Base-by-base conservation (phyloP, 331 rosid genomes). In the Pyracantha coccinea region DNA sequence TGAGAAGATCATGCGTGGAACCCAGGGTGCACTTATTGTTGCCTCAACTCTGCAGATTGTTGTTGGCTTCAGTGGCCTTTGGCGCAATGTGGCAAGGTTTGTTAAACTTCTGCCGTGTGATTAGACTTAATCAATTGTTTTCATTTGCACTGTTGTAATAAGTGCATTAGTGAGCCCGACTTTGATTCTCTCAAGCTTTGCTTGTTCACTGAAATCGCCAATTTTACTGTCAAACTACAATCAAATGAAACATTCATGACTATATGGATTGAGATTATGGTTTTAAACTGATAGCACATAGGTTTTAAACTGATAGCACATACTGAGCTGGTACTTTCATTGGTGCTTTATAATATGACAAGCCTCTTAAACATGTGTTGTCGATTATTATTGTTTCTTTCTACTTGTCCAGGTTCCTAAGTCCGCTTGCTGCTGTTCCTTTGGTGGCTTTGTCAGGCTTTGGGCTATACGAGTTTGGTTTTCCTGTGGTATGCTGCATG, bases 1-100 rank as follows among this genome's bases (percentile, higher is more conserved):
- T 53, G 94, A 87, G 88, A 90, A 58, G 87, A 94, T 94, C 65
- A 90, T 94, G 96, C 92, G 99, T 7, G 99, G 96, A 76, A 94
- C 91, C 28, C 99, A 94, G 80, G 99, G 99, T 68, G 95, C 99
- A 14, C 96, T 94, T 21, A 92, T 94, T 82, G 96, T 94, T 73
- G 96, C 99, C 77, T 94, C 99, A 21, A 89, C 93, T 70, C 89
- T 94, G 53, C 99, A 94, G 84, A 94, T 92, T 76, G 99, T 94
- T 69, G 15, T 94, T 29, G 99, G 99, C 31, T 94, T 94, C 77
- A 94, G 99, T 69, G 99, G 99, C 81, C 93, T 94, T 67, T 94
- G 99, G 99, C 96, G 99, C 63, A 94, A 92, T 81, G 88, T 94
- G 66, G 96, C 92, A 24, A 91, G 98, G 98, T 93, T 79, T 55